Evolutionary conservation across 2,329 filamentous ascomycete species (phyloP).

Genomic region (Fusarium miscanthi): DNA sequence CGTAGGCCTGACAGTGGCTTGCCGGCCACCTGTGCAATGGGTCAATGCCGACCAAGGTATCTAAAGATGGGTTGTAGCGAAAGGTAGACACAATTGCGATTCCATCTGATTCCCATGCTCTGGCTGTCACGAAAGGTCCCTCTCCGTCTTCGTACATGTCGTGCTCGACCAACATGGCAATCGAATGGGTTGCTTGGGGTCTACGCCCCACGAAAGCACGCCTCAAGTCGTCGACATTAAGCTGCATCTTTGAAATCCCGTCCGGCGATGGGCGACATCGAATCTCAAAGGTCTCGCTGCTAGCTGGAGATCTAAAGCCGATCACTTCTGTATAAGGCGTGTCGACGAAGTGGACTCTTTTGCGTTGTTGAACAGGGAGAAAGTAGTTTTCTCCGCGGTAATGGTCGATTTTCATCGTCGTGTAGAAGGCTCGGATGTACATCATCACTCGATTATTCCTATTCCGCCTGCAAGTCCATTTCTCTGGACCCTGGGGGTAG

Average conservation of each 20-base stretch:
- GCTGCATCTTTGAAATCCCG: conserved; percentile 58
- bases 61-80: conserved; percentile 67
- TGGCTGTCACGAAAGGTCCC: conserved; percentile 70
- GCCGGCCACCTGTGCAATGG: conserved; percentile 71
- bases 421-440: conserved; percentile 62
- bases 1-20: conserved; percentile 67
- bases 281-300: conserved; percentile 58
- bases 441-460: conserved; percentile 45
- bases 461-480: conserved; percentile 38
- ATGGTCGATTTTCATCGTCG: conserved; percentile 61
- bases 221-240: conserved; percentile 71
- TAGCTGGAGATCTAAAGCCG: conserved; percentile 54
- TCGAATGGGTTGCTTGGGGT: conserved; percentile 67
- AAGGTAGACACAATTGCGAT: conserved; percentile 71
- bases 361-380: background rate
- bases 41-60: conserved; percentile 53
- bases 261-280: conserved; percentile 62
- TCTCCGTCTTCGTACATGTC: conserved; percentile 76
- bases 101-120: conserved; percentile 72
- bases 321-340: conserved; percentile 49
- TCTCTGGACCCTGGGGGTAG: background rate
- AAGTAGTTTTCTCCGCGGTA: background rate
- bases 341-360: background rate
- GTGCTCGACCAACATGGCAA: conserved; percentile 68
- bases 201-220: conserved; percentile 65